Evolutionary conservation across 2,329 filamentous ascomycete species (phyloP), one percentile per base, ranked within the genome.

Genomic region (Xylariaceae sp.): DNA sequence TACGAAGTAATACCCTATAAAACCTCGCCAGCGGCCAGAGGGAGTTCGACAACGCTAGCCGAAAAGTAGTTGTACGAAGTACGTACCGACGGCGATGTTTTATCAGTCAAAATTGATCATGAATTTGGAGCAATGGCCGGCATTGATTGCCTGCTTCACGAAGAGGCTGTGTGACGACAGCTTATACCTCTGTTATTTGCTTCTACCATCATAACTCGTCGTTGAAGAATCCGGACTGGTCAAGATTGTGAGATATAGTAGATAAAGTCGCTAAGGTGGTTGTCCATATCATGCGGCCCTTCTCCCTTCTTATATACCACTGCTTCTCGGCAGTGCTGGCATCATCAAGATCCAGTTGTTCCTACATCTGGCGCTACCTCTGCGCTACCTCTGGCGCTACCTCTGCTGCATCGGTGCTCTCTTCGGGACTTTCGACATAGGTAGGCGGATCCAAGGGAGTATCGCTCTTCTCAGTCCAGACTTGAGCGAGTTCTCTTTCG

Each of bases 401-500:
- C n/a, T n/a, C n/a, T n/a, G n/a, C n/a, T n/a, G 16, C 51, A 15
- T 55, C 49, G 2, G 39, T 32, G 16, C 26, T 45, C 16, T 47
- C 36, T 32, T 52, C 56, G 18, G 43, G 13, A 39, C 19, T 54
- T 26, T 55, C 68, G 5, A 67, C 65, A 54, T 78, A 80, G 18
- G 72, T 68, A 15, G 80, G 78, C n/a, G 77, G 74, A 15, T 72
- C 72, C 42, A 81, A 65, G 19, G 67, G 59, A 30, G 69, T 67
- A 30, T 78, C 78, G 21, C 74, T 78, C 41, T 76, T 71, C 45
- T 81, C 79, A 3, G 79, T 79, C 81, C 80, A 84, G 37, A 84
- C 81, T 60, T 78, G 74, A 22, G 76, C 83, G 54, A 99, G 74
- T 73, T 99, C 92, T 41, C 73, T 72, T 65, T 97, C 91, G 64